Base-by-base conservation (phyloP, 768 basidiomycete species). In the Suillus sp. region DNA sequence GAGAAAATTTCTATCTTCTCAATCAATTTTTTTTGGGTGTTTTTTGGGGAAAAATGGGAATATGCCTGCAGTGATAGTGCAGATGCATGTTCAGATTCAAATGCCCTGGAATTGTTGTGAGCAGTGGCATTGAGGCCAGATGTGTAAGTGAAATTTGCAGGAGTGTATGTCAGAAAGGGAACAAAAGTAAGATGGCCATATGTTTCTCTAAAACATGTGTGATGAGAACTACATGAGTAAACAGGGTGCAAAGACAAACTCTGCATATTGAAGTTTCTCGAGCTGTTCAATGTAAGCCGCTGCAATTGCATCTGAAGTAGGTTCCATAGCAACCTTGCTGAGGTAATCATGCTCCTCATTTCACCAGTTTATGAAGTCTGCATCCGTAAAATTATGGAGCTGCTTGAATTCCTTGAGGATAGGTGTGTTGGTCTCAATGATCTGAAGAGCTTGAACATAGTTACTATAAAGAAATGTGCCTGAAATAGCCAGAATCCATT, bases 301-400 rank as follows among this genome's bases (percentile, higher is more conserved):
- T 25, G 67, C 64, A 48, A 71, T 67, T 2, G 74, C n/a, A 60
- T 78, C 75, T n/a, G 67, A 67, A 32, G 58, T 30, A 20, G 67
- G 55, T 61, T 62, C 62, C 3, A 1, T 32, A 10, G 32, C 55
- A 59, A 59, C 42, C 2, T 38, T 37, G 6, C n/a, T n/a, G 14
- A 62, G 56, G 7, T 43, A 62, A 1, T 62, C 30, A 10, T 3
- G 7, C 22, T 62, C 55, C 22, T 62, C 55, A 43, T 43, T 38
- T 30, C 32, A 14, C 55, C 55, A 62, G 20, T 27, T 34, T 37
- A 20, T 6, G 35, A 45, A 59, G 43, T 59, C 56, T 13, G 1
- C 30, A 25, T 58, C 40, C 3, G 1, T 48, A 16, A 62, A 2
- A 32, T 58, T 18, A 8, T 47, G 30, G 7, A 16, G 30, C n/a